Evolutionary conservation across 1,284 basidiomycete species (phyloP), one percentile per base, ranked within the genome.

Genomic region (Malassezia equina): DNA sequence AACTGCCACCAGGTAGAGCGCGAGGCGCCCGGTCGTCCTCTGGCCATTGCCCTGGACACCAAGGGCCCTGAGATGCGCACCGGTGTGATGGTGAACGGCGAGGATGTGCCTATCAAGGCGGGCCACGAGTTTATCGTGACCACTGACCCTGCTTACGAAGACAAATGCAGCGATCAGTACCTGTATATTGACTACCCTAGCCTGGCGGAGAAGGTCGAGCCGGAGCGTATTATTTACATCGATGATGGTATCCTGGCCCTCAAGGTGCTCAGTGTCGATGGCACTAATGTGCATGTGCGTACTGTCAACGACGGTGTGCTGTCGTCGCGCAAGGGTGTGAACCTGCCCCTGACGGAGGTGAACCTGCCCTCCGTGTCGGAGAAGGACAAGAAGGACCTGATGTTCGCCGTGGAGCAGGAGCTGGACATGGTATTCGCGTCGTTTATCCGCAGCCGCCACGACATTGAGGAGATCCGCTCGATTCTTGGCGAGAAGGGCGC

Each of bases 51-150:
- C 67, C 81, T 99, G 51, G 94, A 99, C 78, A 98, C 94, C 64
- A 98, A 98, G 87, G 94, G 94, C 51, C 94, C 94, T 34, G 94
- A 98, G 79, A 99, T 99, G 80, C 86, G 94, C 67, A 98, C 94
- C 43, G 94, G 94, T 66, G 74, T 91, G 73, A 98, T 94, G 81
- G 83, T 80, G 76, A 83, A 89, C 75, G 82, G 83, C 74, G 79
- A 81, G 65, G 94, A 99, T 73, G 88, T 88, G 71, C 81, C 85
- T 66, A 85, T 99, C 76, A 67, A 81, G 62, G 88, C 88, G 65
- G 93, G 91, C 21, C 91, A 98, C 76, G 90, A 95, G 77, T 94
- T 99, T 79, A 85, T 81, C 68, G 80, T 99, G 70, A 84, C 89
- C 52, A 89, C 86, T 43, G 90, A 98, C 76, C 77, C 82, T 55